Evolutionary conservation across 441 rosid species (phyloP), one percentile per base, ranked within the genome.

Genomic region (Bocquillonia castaneifolia): DNA sequence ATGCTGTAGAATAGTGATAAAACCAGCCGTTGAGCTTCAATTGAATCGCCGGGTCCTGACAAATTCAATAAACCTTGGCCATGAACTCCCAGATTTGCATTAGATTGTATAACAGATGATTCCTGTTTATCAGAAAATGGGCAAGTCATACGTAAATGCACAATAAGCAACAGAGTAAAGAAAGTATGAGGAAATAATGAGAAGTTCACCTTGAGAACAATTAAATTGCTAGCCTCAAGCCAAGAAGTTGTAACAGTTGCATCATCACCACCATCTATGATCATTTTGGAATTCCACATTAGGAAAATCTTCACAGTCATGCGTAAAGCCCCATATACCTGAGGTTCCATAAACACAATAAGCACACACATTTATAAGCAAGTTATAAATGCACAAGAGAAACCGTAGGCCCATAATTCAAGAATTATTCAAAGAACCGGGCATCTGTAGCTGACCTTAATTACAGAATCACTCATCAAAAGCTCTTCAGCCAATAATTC

Each of bases 311-410:
- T 96, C 48, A 93, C 99, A 67, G 89, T 82, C 99, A 96, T 96
- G 28, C 98, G 92, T 71, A 96, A 79, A 61, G 99, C 99, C 59
- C 99, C 99, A 78, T 93, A 96, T 55, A 96, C 96, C 99, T 96
- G 77, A 70, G 32, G 48, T 22, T 25, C n/a, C 22, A 15, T 48
- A 65, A 65, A 61, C 66, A 52, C 13, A 52, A 28, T 14, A 47
- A 74, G 66, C 67, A 76, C 44, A 64, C 57, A 55, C 39, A 59
- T 57, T 20, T 39, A 55, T 48, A 68, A 67, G 47, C 66, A 71
- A 56, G 74, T 39, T 52, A 51, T 20, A 15, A 40, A 52, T n/a
- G 34, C n/a, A 13, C 18, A 53, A 22, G 53, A 36, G 13, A 15
- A 1, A 56, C 52, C 45, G 68, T 65, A 34, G 51, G 48, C 54